Base-by-base conservation (phyloP, 805 yeast genomes). In the Blastobotrys mokoenaii region DNA sequence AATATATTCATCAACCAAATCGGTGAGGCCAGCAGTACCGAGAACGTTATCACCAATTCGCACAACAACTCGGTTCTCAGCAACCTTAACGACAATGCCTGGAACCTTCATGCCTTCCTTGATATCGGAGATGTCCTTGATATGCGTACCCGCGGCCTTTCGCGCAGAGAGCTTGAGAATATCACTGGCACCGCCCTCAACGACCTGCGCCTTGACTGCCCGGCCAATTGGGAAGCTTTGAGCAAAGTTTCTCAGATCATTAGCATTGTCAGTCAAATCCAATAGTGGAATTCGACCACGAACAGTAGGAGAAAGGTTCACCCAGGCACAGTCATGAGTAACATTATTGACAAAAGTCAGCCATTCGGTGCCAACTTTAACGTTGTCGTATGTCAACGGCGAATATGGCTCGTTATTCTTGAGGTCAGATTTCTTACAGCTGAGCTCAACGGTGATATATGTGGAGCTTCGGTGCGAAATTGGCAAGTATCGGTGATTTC, bases 191-290 rank as follows among this genome's bases (percentile, higher is more conserved):
- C 76, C 59, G 43, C 76, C 59, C 10, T 70, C 67, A 29, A 70
- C 65, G 12, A 84, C 82, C 30, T 63, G 70, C 16, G 80, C 80
- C 48, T 72, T 67, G 45, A 87, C 53, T 7, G 88, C 88, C 47
- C 79, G 63, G 17, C 96, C 96, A 43, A 83, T 60, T 30, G 94
- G 90, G 61, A 71, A 80, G 33, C 68, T 66, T n/a, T 69, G 69
- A 15, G 74, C 79, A 41, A 84, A 59, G 42, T 76, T 68, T 14
- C 66, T 68, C 49, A 69, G 58, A 1, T 70, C 58, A 7, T n/a
- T 14, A n/a, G 70, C 66, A 2, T 58, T 60, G 54, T 81, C 77
- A 49, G 74, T 74, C 31, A 84, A 64, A 48, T 86, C 84, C 66
- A 82, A 70, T 41, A 78, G 65, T 1, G 87, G 71, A 29, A 87